Evolutionary conservation across 148 eudicot genomes (phyloP).

Genomic region (Salicornia ramosissima): DNA sequence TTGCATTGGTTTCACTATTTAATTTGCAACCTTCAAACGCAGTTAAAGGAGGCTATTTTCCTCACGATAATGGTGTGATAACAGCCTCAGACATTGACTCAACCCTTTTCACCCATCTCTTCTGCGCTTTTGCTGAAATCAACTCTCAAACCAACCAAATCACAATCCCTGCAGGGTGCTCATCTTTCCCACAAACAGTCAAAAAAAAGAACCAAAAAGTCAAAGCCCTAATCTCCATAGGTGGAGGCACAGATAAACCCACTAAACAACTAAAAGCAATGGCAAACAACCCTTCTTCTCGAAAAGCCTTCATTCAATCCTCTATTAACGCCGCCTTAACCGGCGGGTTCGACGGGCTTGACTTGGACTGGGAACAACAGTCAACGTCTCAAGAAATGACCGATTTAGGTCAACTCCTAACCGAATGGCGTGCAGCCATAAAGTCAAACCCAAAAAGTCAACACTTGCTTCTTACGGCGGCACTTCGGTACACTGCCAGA

Average conservation of each 20-base stretch:
- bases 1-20: background rate
- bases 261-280: conserved; percentile 21
- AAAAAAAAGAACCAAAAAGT: conserved; percentile 34
- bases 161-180: conserved; percentile 32
- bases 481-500: conserved; percentile 26
- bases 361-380: conserved; percentile 60
- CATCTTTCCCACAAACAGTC: conserved; percentile 44
- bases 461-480: conserved; percentile 39
- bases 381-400: conserved; percentile 29
- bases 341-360: conserved; percentile 44
- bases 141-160: conserved; percentile 30
- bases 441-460: conserved; percentile 26
- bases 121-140: conserved; percentile 57
- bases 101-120: conserved; percentile 67
- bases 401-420: conserved; percentile 33
- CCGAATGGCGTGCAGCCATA: conserved; percentile 48
- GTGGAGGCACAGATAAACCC: conserved; percentile 29
- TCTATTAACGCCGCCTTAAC: conserved; percentile 38
- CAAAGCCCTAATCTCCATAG: conserved; percentile 51
- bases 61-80: conserved; percentile 41
- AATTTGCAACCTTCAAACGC: background rate
- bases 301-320: conserved; percentile 50
- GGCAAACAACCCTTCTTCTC: conserved; percentile 36
- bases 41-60: conserved; percentile 56
- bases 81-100: conserved; percentile 40